Evolutionary conservation across 2,329 filamentous ascomycete species (phyloP), one percentile per base, ranked within the genome.

Genomic region (Xylaria sp.): DNA sequence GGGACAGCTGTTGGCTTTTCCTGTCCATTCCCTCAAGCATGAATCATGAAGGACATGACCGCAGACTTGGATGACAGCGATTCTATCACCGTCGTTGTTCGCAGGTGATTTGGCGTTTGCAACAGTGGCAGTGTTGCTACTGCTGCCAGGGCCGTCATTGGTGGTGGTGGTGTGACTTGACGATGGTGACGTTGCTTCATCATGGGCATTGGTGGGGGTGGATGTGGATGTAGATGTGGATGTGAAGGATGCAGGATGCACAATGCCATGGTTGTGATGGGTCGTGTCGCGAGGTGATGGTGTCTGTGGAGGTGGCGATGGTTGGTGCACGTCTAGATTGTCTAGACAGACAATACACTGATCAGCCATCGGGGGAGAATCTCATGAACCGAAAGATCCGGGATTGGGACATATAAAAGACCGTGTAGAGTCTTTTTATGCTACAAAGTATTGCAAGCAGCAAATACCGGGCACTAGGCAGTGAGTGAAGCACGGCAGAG

Each of bases 1-100:
- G 47, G 95, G 95, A 78, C 95, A 99, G 75, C 94, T 97, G 79
- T 98, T 99, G 67, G 95, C 94, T 77, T 96, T 91, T 78, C 96
- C 92, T 47, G 94, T 92, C 95, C 95, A 99, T 70, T 93, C 92
- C 71, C 91, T 90, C 70, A 99, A 84, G 78, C 95, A 99, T 55
- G 90, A 88, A 80, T 99, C 90, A 80, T 99, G 95, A 70, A 99
- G 83, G 70, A 94, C 86, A 82, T 99, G 96, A 61, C 92, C 91
- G 78, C 95, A 99, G 49, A 92, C 89, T 63, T 88, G 82, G 52
- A 89, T 85, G 58, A 84, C 78, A 42, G 87, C 87, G 64, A 89
- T 82, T 62, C 80, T 77, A 68, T 81, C 77, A 70, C 78, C 71
- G 33, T 77, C 73, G 59, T 70, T 67, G 28, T 63, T 60, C 47